These are phyloP conservation scores for Gynandropsis gynandra DNA, from an alignment of 345 rosid genomes.

Conservation along the genomic window DNA sequence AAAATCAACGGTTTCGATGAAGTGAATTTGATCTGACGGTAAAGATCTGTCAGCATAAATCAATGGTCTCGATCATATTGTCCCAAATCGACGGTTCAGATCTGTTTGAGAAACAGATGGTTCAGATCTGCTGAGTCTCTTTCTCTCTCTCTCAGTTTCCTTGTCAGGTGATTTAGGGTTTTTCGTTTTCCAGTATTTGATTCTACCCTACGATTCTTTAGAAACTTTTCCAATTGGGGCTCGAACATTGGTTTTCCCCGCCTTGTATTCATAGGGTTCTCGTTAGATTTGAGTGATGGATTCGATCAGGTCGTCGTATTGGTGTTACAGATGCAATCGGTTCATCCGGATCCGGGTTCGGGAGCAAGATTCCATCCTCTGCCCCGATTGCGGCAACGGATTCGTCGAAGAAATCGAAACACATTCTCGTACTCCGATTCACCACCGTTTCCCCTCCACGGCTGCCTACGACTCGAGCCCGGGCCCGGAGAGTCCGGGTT, in stretches of 20 bases:
- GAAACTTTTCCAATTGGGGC: too few relatives aligned
- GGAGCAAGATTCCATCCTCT: conserved; percentile 28
- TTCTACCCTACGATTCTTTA: too few relatives aligned
- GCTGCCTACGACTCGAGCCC: conserved; percentile 24
- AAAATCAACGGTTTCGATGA: too few relatives aligned
- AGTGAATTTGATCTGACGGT: too few relatives aligned
- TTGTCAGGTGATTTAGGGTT: background rate
- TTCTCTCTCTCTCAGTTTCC: background rate
- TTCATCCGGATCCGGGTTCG: conserved; percentile 27
- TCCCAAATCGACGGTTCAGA: too few relatives aligned
- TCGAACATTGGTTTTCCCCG: too few relatives aligned
- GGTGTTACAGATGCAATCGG: conserved; percentile 57
- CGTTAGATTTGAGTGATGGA: too few relatives aligned
- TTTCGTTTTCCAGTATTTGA: background rate
- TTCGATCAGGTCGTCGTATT: conserved; percentile 35
- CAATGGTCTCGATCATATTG: too few relatives aligned
- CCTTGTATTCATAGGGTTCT: too few relatives aligned
- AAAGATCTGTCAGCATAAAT: too few relatives aligned
- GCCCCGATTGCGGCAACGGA: conserved; percentile 49
- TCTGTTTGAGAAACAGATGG: too few relatives aligned
- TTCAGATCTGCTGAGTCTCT: background rate
- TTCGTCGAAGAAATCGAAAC: conserved; percentile 44
- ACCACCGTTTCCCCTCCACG: conserved; percentile 23
- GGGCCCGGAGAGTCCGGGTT: conserved; percentile 21
- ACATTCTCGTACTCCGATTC: conserved; percentile 26